phyloP scores from a whole-genome alignment of 2,329 filamentous ascomycete genomes.

The Dactylellina sp. region DNA sequence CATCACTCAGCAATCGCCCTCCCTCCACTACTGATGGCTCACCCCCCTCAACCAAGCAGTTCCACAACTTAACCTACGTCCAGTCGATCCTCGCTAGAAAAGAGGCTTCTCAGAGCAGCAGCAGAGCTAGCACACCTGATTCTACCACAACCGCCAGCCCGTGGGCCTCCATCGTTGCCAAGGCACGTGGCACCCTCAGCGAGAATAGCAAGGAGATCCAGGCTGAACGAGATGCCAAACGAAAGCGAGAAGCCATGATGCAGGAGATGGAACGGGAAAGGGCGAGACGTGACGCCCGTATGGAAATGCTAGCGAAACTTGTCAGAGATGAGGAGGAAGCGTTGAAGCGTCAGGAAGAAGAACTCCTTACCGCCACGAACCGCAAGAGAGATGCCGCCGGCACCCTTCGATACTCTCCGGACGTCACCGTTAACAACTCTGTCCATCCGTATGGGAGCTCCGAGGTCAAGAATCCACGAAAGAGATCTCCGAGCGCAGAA shows the following conservation, averaged over 20 bases:
- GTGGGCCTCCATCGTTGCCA: slow-evolving; percentile 27
- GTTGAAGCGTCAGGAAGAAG: slow-evolving; percentile 18
- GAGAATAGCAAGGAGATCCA: slow-evolving; percentile 50
- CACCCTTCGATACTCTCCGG: slow-evolving; percentile 50
- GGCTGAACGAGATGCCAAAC: slow-evolving; percentile 23
- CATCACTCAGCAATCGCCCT: slow-evolving; percentile 22
- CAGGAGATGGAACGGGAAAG: slow-evolving; percentile 42
- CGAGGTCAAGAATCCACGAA: slow-evolving; percentile 29
- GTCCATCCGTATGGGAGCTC: slow-evolving; percentile 29
- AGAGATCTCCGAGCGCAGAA: slow-evolving; percentile 30
- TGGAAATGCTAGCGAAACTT: slow-evolving; percentile 45
- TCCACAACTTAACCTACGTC: slow-evolving; percentile 48
- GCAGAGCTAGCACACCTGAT: slow-evolving; percentile 40
- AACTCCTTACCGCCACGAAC: slow-evolving; percentile 31
- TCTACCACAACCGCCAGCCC: slow-evolving; percentile 30
- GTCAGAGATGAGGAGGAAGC: slow-evolving; percentile 38
- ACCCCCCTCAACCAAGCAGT: slow-evolving; percentile 15
- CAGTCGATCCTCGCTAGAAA: slow-evolving; percentile 42
- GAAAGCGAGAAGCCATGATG: slow-evolving; percentile 38
- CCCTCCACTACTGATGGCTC: slow-evolving; percentile 2
- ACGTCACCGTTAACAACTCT: slow-evolving; percentile 29
- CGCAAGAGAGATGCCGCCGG: slow-evolving; percentile 42
- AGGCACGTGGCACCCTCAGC: slow-evolving; percentile 29
- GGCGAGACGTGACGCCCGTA: slow-evolving; percentile 37
- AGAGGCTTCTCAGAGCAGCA: slow-evolving; percentile 44